Evolutionary conservation across 1,284 basidiomycete species (phyloP).

Genomic region (Wallemia mellicola): DNA sequence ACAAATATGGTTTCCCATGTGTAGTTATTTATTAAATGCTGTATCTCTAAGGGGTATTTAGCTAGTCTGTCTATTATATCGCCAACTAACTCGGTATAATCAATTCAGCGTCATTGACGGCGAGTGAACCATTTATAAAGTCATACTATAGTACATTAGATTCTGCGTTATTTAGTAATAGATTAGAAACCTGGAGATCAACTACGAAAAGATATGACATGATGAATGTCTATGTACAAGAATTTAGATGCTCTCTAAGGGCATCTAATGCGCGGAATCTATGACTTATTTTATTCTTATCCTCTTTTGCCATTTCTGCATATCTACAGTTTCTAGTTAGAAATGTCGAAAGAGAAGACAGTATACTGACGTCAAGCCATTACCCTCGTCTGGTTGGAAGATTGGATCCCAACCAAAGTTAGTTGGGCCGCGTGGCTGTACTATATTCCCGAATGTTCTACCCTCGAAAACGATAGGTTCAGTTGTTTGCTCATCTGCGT

Average conservation of each 20-base stretch:
- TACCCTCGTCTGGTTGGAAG: conserved; percentile 42
- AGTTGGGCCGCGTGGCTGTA: conserved; percentile 44
- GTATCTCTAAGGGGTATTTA: not conserved
- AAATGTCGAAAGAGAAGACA: conserved; percentile 1
- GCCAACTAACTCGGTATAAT: not conserved
- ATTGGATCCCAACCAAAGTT: conserved; percentile 71
- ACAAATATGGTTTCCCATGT: not conserved
- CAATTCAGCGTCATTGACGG: not conserved
- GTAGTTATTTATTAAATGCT: not conserved
- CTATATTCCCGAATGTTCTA: conserved; percentile 57
- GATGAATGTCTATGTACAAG: not conserved
- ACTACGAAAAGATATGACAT: no score
- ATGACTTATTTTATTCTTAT: conserved; percentile 75
- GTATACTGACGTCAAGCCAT: conserved; percentile 35
- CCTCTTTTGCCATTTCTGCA: conserved; percentile 63
- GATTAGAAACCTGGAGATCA: no score
- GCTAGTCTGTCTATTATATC: not conserved
- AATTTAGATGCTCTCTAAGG: conserved; percentile 33
- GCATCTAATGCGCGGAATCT: conserved; percentile 60
- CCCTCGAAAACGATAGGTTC: conserved; percentile 78
- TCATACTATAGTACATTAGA: not conserved
- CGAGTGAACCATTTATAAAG: not conserved
- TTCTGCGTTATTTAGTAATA: no score
- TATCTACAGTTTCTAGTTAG: conserved; percentile 32
- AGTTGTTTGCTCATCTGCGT: conserved; percentile 46